Conservation (phyloP, 2,329 filamentous ascomycete genomes). For the Fusarium vanettenii region DNA sequence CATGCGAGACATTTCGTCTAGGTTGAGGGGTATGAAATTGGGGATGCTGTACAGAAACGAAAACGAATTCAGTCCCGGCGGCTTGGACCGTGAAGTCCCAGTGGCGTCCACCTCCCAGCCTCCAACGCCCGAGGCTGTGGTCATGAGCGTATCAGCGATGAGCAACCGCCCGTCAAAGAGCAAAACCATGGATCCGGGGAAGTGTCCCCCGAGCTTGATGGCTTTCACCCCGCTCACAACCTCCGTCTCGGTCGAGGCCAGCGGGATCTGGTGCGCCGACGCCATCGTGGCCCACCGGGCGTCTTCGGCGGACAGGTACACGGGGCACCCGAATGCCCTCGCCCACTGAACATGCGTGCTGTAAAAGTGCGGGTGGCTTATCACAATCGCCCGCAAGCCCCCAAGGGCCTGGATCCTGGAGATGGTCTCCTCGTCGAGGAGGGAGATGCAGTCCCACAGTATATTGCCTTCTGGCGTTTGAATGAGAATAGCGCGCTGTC, state of each 20-base stretch:
- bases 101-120: constrained; percentile 57
- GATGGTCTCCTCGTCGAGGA: constrained; percentile 74
- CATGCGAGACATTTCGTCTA: constrained; percentile 72
- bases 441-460: constrained; percentile 82
- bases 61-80: constrained; percentile 64
- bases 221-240: constrained; percentile 63
- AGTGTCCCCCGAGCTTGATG: constrained; percentile 82
- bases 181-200: constrained; percentile 78
- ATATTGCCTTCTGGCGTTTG: constrained; percentile 75
- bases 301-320: constrained; percentile 77
- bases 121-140: constrained; percentile 68
- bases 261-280: constrained; percentile 58
- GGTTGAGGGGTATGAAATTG: constrained; percentile 78
- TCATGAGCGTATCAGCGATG: constrained; percentile 81
- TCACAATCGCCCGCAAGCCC: constrained; percentile 77
- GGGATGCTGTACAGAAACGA: constrained; percentile 83
- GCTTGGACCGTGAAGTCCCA: constrained; percentile 50
- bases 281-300: constrained; percentile 68
- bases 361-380: constrained; percentile 87
- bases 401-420: constrained; percentile 68
- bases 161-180: constrained; percentile 73
- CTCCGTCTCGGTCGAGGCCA: constrained; percentile 57
- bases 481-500: constrained; percentile 78
- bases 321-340: constrained; percentile 72
- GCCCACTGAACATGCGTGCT: constrained; percentile 82